Base-by-base conservation (phyloP, 306 rosid genomes). In the Cicer chorassanicum region DNA sequence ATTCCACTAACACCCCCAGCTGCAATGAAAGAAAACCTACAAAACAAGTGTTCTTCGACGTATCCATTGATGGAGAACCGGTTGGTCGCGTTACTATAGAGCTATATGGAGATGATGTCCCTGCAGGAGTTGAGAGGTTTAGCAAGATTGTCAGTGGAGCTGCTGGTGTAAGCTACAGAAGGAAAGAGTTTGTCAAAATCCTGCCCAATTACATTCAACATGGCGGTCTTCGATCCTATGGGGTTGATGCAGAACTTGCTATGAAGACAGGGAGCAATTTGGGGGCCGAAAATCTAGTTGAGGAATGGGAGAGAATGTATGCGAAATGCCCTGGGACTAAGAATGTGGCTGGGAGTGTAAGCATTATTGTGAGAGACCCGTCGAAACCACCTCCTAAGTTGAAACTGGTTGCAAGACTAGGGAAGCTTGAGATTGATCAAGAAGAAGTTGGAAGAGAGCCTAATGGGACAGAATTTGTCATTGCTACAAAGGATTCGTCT, bases 391-490 rank as follows among this genome's bases (percentile, higher is more conserved):
- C 94, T 2, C 93, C 96, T 0, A 90, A 91, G 83, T 48, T 78
- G 78, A 94, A 91, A 88, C 82, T 94, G 68, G 88, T 91, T 24
- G 97, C 97, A 0, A 79, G 84, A 70, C 8, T 68, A 62, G 98
- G 98, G 85, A 94, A 90, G 84, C 95, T 94, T 13, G 89, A 88
- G 89, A 87, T 94, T 78, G 94, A 89, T 78, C 78, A 91, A 67
- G 97, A 93, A 78, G 96, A 90, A 82, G 86, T 91, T 38, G 89
- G 94, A 43, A 49, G 42, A 1, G 87, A 83, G 18, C 97, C 92
- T 1, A 94, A 94, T 8, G 95, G 95, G 48, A 89, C 96, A 1
- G 97, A 93, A 76, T 91, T 93, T 49, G 84, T 85, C 69, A 83
- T 93, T 44, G 39, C 89, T 7, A 68, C 85, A 19, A 86, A 86